phyloP scores from a whole-genome alignment of 1,284 basidiomycete genomes.

The Malassezia restricta region DNA sequence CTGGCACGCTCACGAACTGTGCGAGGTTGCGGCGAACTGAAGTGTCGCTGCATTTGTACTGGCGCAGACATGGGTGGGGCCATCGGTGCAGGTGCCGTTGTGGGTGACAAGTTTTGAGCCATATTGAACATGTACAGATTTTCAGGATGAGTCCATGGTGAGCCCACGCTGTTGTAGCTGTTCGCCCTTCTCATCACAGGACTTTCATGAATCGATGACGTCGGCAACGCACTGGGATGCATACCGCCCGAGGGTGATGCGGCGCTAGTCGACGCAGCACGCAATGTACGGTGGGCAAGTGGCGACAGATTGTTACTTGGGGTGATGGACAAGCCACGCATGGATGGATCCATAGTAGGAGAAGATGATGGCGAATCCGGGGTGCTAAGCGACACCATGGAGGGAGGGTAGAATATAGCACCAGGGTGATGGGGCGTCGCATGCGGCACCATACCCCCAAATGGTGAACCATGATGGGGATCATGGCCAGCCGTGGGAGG shows the following conservation, averaged over 20 bases:
- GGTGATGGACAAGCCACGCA: neutral
- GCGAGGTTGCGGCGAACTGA: slow-evolving; percentile 14
- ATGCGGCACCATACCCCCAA: neutral
- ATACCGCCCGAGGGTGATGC: neutral
- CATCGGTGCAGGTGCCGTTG: neutral
- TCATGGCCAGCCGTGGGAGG: neutral
- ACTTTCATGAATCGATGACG: neutral
- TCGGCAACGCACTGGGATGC: neutral
- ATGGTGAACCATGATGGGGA: neutral
- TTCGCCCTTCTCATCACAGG: slow-evolving; percentile 7
- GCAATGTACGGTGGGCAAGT: slow-evolving; percentile 10
- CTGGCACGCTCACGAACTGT: slow-evolving; percentile 11
- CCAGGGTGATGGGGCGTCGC: neutral
- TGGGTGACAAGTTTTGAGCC: neutral
- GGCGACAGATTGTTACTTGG: slow-evolving; percentile 5
- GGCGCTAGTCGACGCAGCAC: neutral
- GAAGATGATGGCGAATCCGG: slow-evolving; percentile 9
- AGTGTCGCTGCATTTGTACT: slow-evolving; percentile 7
- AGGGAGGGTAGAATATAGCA: neutral
- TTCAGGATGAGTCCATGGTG: slow-evolving; percentile 8
- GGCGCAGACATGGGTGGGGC: slow-evolving; percentile 3
- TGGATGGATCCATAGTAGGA: neutral
- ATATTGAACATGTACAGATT: slow-evolving; percentile 4
- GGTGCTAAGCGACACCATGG: slow-evolving; percentile 2
- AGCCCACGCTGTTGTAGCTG: slow-evolving; percentile 5